Evolutionary conservation across 768 basidiomycete genomes (phyloP).

Genomic region (Pleurotus salmoneostramineus): DNA sequence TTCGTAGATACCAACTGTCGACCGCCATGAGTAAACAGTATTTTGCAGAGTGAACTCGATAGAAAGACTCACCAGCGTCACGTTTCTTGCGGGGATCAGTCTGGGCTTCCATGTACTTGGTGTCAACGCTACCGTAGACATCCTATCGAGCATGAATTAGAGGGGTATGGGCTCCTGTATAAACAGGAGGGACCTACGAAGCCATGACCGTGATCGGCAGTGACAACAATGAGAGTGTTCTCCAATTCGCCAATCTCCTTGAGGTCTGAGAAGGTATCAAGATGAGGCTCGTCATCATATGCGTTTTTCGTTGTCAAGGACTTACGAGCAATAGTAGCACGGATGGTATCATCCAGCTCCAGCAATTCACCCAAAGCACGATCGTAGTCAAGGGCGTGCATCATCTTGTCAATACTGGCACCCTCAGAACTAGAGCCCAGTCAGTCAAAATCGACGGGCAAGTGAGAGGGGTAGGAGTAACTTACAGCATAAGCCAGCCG

Average conservation of each 20-base stretch:
- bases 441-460: not conserved
- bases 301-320: too few relatives aligned
- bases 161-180: too few relatives aligned
- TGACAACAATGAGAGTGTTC: slow-evolving; percentile 39
- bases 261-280: slow-evolving; percentile 22
- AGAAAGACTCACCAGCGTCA: slow-evolving; percentile 12
- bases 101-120: slow-evolving; percentile 19
- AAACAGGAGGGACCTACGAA: slow-evolving; percentile 25
- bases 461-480: not conserved
- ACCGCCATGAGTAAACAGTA: not conserved
- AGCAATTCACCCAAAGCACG: slow-evolving; percentile 43
- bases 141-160: slow-evolving; percentile 20
- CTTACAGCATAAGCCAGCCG: slow-evolving; percentile 44
- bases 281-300: too few relatives aligned
- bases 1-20: slow-evolving; percentile 31
- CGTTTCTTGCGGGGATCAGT: slow-evolving; percentile 19
- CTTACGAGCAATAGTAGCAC: slow-evolving; percentile 36
- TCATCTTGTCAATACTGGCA: slow-evolving; percentile 46
- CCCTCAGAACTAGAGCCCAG: slow-evolving; percentile 30
- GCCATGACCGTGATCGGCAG: slow-evolving; percentile 44
- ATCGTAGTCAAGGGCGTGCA: slow-evolving; percentile 44
- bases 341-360: slow-evolving; percentile 41
- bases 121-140: slow-evolving; percentile 28
- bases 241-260: slow-evolving; percentile 38
- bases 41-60: not conserved